Percentiles rank a stretch among this genome's conserved stretches.
phyloP scores from a whole-genome alignment of 345 rosid genomes.

The Salix suchowensis region DNA sequence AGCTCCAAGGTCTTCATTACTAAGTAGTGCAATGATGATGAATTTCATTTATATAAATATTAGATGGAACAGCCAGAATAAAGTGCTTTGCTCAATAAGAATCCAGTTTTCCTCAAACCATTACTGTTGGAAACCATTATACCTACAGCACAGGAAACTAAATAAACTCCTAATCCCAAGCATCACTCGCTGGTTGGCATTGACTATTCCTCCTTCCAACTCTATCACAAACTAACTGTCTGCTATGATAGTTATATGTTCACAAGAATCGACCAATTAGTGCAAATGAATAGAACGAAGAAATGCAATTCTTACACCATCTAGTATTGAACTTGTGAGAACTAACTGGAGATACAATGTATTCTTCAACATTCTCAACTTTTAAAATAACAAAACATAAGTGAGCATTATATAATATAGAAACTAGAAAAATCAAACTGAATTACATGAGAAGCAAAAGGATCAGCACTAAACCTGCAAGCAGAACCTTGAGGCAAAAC shows the following conservation, averaged over 20 bases:
- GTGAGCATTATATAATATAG: not conserved
- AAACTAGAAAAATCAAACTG: not conserved
- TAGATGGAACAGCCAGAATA: too few relatives aligned
- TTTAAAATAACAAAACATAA: not conserved
- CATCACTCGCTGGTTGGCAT: too few relatives aligned
- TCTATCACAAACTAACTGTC: too few relatives aligned
- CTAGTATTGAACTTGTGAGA: not conserved
- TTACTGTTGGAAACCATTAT: not conserved
- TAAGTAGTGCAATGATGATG: too few relatives aligned
- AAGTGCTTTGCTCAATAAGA: too few relatives aligned
- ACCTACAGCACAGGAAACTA: not conserved
- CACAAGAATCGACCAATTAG: too few relatives aligned
- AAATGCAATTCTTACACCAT: not conserved
- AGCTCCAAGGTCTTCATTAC: too few relatives aligned
- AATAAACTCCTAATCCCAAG: too few relatives aligned
- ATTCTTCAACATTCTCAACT: not conserved
- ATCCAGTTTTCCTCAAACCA: not conserved
- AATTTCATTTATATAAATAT: too few relatives aligned
- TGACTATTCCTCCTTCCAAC: too few relatives aligned
- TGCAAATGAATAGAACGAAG: not conserved
- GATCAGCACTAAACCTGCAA: slow-evolving; percentile 16
- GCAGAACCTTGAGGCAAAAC: not conserved
- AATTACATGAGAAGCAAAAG: not conserved
- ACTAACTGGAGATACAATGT: not conserved
- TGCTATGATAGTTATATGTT: too few relatives aligned